These are phyloP conservation scores for Dactylonectria estremocensis DNA, from an alignment of 2,329 filamentous ascomycete genomes.

Conservation along the genomic window DNA sequence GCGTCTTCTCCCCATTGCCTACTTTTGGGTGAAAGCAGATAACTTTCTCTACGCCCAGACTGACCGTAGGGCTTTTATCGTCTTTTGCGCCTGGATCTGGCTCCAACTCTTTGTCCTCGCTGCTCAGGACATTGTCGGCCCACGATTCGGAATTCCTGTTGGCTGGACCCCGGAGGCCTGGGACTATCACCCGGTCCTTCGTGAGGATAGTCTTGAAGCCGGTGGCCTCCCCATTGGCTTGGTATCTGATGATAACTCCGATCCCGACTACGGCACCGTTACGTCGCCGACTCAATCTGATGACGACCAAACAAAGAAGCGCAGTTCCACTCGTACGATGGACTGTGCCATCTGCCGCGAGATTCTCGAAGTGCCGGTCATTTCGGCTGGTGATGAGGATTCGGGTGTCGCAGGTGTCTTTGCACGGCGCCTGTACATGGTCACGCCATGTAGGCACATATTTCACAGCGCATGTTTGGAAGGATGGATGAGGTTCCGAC, in stretches of 20 bases:
- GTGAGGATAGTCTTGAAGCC: conserved; percentile 85
- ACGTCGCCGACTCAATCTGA: conserved; percentile 47
- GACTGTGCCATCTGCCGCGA: conserved; percentile 98
- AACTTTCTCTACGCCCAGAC: conserved; percentile 87
- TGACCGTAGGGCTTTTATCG: conserved; percentile 75
- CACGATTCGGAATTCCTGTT: conserved; percentile 85
- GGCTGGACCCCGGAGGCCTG: conserved; percentile 82
- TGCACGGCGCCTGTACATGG: conserved; percentile 91
- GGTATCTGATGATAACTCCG: conserved; percentile 50
- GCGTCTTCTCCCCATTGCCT: conserved; percentile 84
- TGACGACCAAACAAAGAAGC: conserved; percentile 53
- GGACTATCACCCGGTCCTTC: conserved; percentile 93
- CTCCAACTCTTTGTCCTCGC: conserved; percentile 84
- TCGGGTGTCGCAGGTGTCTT: conserved; percentile 77
- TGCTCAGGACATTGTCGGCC: conserved; percentile 88
- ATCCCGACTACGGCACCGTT: conserved; percentile 37
- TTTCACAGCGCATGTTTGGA: conserved; percentile 95
- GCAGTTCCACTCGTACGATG: conserved; percentile 67
- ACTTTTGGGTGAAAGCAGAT: conserved; percentile 84
- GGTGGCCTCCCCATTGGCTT: conserved; percentile 86
- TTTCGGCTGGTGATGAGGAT: conserved; percentile 72
- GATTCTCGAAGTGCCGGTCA: conserved; percentile 88
- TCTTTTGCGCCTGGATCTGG: conserved; percentile 84
- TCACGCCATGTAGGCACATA: conserved; percentile 95
- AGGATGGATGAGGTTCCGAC: conserved; percentile 93